Evolutionary conservation across 805 yeast species (phyloP).

Genomic region (Clavispora santaluciae): DNA sequence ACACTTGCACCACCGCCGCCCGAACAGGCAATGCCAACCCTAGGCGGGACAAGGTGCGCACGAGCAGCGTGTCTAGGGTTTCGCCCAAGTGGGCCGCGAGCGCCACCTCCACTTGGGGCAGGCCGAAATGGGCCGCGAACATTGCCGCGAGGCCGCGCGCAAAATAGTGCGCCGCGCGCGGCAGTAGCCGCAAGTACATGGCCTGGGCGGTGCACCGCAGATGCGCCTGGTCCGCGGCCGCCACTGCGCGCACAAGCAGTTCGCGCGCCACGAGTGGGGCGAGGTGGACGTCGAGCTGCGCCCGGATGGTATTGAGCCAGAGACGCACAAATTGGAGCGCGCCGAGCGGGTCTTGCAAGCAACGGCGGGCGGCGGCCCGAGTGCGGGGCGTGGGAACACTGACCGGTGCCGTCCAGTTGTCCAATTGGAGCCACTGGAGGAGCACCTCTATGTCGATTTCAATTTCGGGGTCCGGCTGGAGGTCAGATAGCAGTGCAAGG

Average conservation of each 20-base stretch:
- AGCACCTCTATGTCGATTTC: slow-evolving; percentile 33
- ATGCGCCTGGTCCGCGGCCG: slow-evolving; percentile 15
- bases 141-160: slow-evolving; percentile 26
- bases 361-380: slow-evolving; percentile 32
- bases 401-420: slow-evolving; percentile 14
- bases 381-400: slow-evolving; percentile 23
- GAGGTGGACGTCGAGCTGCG: slow-evolving; percentile 15
- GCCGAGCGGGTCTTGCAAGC: slow-evolving; percentile 28
- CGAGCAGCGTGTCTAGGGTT: not conserved
- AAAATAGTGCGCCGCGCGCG: slow-evolving; percentile 19
- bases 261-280: slow-evolving; percentile 1
- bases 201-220: slow-evolving; percentile 21
- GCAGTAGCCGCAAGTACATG: slow-evolving; percentile 20
- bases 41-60: slow-evolving; percentile 6
- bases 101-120: slow-evolving; percentile 4
- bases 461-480: slow-evolving; percentile 18
- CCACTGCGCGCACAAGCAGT: slow-evolving; percentile 3
- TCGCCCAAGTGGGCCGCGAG: slow-evolving; percentile 4
- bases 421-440: slow-evolving; percentile 23
- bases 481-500: slow-evolving; percentile 10
- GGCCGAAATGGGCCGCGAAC: slow-evolving; percentile 17
- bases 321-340: slow-evolving; percentile 32
- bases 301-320: slow-evolving; percentile 28
- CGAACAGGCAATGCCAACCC: slow-evolving; percentile 13
- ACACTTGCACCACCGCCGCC: slow-evolving; percentile 30